Evolutionary conservation across 495 filamentous ascomycete species (phyloP).

Genomic region (Trichoderma parareesei): DNA sequence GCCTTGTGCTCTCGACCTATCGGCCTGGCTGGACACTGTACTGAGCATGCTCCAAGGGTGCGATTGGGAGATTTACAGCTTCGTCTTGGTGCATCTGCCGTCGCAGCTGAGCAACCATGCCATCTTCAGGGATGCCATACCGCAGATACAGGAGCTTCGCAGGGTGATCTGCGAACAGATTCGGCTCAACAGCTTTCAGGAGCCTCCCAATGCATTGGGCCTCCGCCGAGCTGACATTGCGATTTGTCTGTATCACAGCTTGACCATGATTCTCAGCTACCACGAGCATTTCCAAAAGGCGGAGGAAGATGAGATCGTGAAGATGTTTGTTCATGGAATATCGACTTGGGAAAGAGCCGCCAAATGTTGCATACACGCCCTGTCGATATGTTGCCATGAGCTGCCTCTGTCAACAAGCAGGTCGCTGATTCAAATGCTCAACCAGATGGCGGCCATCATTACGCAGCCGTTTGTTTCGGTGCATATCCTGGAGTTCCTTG

Average conservation of each 20-base stretch:
- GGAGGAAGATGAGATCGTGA: constrained; percentile 83
- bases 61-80: constrained; percentile 94
- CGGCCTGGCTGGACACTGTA: constrained; percentile 67
- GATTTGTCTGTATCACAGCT: constrained; percentile 74
- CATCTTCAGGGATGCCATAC: constrained; percentile 63
- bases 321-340: constrained; percentile 73
- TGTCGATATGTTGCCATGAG: constrained; percentile 91
- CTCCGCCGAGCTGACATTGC: constrained; percentile 83
- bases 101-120: constrained; percentile 83
- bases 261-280: constrained; percentile 81
- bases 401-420: constrained; percentile 76
- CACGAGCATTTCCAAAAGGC: constrained; percentile 73
- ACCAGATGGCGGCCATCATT: constrained; percentile 90
- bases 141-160: constrained; percentile 69
- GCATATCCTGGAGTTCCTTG: constrained; percentile 89
- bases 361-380: constrained; percentile 85
- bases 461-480: constrained; percentile 85
- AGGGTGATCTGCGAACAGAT: constrained; percentile 74
- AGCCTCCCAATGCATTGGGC: constrained; percentile 63
- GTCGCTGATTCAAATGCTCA: constrained; percentile 69
- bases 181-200: constrained; percentile 61
- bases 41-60: constrained; percentile 65
- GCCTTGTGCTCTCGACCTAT: constrained; percentile 48
- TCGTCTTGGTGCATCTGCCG: constrained; percentile 76
- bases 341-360: constrained; percentile 78